Evolutionary conservation across 2,329 filamentous ascomycete species (phyloP), one percentile per base, ranked within the genome.

Genomic region (Fusarium paranaense): DNA sequence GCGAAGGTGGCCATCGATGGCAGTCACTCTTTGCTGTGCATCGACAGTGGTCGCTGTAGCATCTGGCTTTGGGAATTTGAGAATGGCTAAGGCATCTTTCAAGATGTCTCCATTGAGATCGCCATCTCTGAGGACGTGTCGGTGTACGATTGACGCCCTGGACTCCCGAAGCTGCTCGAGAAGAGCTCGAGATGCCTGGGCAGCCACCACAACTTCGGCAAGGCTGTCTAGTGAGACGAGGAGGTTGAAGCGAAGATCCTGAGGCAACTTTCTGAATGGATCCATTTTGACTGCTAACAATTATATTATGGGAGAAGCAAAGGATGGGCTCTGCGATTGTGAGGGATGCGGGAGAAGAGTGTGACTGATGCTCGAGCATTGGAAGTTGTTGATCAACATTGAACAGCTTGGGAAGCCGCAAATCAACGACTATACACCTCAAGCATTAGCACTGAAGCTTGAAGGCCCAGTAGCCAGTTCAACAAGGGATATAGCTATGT

Each of bases 101-200:
- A 66, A 4, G 30, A 38, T 4, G 7, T 56, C 58, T 7, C 16
- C 32, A 6, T 37, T 30, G 27, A 66, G 64, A 5, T 20, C 47
- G 11, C 27, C 18, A 18, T 56, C 27, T 20, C 40, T 54, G 20
- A 20, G 40, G 4, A 18, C 35, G 27, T 40, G 32, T 16, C 27
- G 57, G n/a, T 27, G 58, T n/a, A 20, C 7, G 5, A 79, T 70
- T 11, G 38, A 30, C 13, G 22, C 30, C 27, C 18, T 33, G 25
- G 6, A 33, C 20, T 8, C 40, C 18, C 18, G 30, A n/a, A 61
- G 22, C 18, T 47, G 14, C 9, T 38, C 9, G 30, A 61, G 30
- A 18, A 61, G 40, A 18, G 58, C 27, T 10, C 6, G 58, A 27
- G 58, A 61, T 42, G 30, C 58, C 16, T 16, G 30, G 8, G n/a